Evolutionary conservation across 208 protist species (phyloP).

Genomic region (Leishmania lainsoni): DNA sequence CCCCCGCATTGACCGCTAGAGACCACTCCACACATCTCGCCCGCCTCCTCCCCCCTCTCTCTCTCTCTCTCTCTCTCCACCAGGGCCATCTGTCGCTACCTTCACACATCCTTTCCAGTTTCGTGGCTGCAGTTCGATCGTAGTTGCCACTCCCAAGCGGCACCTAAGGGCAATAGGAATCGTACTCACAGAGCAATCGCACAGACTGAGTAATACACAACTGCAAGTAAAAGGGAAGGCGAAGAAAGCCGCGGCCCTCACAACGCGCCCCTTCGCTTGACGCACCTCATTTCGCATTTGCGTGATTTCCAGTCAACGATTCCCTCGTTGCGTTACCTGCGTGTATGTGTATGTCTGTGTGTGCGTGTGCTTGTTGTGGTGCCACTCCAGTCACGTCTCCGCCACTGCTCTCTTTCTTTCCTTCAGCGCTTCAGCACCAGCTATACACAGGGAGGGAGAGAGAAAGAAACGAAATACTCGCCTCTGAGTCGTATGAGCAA

Average conservation of each 20-base stretch:
- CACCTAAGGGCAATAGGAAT: neutral
- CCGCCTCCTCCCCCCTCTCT: neutral
- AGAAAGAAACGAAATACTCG: neutral
- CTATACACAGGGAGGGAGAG: neutral
- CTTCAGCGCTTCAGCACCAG: neutral
- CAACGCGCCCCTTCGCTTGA: neutral
- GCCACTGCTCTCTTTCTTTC: neutral
- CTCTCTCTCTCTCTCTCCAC: neutral
- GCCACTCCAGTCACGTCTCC: neutral
- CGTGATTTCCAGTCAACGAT: neutral
- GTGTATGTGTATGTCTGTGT: neutral
- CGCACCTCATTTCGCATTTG: neutral
- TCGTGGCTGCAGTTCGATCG: neutral
- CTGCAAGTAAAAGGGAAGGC: neutral
- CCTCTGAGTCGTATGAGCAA: slow-evolving; percentile 16
- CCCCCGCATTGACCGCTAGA: no score
- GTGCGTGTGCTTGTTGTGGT: neutral
- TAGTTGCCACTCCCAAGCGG: no score
- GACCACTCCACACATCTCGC: neutral
- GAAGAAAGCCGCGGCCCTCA: neutral
- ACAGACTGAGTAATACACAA: neutral
- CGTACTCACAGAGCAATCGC: neutral
- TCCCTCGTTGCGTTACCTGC: neutral
- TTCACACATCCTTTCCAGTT: neutral
- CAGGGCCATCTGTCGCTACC: neutral